These are phyloP conservation scores for Acacia pycnantha DNA, from an alignment of 331 rosid genomes.

Conservation along the genomic window DNA sequence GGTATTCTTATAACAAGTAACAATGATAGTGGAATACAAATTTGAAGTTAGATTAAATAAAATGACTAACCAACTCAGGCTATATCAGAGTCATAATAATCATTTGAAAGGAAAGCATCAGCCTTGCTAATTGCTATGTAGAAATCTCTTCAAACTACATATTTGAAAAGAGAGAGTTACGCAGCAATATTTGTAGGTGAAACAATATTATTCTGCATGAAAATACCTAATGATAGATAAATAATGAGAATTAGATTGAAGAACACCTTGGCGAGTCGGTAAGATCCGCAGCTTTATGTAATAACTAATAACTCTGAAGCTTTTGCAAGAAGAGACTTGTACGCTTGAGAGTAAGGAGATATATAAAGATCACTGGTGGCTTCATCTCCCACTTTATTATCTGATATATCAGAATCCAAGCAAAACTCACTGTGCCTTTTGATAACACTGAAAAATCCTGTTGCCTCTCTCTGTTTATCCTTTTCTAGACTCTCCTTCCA, in stretches of 20 bases:
- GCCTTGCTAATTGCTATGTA: slow-evolving; percentile 88
- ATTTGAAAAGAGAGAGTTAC: slow-evolving; percentile 27
- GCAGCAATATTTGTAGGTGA: slow-evolving; percentile 14
- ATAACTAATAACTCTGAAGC: slow-evolving; percentile 74
- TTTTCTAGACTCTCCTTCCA: slow-evolving; percentile 71
- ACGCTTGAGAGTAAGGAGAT: slow-evolving; percentile 79
- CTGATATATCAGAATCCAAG: slow-evolving; percentile 45
- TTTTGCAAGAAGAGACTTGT: slow-evolving; percentile 53
- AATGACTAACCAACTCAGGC: slow-evolving; percentile 88
- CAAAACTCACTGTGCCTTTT: slow-evolving; percentile 62
- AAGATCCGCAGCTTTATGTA: slow-evolving; percentile 77
- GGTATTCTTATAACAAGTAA: neutral
- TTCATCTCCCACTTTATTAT: slow-evolving; percentile 21
- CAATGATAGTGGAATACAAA: neutral
- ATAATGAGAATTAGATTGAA: slow-evolving; percentile 17
- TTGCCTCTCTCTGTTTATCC: slow-evolving; percentile 60
- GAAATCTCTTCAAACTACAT: slow-evolving; percentile 82
- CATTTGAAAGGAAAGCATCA: slow-evolving; percentile 85
- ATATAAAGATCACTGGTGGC: slow-evolving; percentile 50
- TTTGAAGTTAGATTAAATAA: slow-evolving; percentile 10
- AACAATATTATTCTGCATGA: slow-evolving; percentile 18
- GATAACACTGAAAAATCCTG: slow-evolving; percentile 75
- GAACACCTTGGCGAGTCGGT: slow-evolving; percentile 60
- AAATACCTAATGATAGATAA: neutral
- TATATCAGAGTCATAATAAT: slow-evolving; percentile 84